Conservation (phyloP, 1,284 basidiomycete genomes). For the Ganoderma leucocontextum region DNA sequence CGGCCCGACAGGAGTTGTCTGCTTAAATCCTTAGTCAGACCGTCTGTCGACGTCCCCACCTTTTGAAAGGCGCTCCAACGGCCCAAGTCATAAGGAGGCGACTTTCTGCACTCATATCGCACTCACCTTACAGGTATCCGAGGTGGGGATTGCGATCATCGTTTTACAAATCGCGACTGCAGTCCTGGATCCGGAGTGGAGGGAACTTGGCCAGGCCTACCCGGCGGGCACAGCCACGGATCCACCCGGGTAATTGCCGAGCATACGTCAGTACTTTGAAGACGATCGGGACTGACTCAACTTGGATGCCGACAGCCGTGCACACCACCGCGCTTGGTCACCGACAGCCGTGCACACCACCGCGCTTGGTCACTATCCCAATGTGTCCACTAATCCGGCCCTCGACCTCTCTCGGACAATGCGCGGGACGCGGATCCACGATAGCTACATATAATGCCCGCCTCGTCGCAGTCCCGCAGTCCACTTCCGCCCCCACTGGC, state of each 20-base stretch:
- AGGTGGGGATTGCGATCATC: not conserved
- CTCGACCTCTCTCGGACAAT: slow-evolving; percentile 1
- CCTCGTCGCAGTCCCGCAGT: not conserved
- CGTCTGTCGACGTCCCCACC: not conserved
- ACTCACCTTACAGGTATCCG: not conserved
- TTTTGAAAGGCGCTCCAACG: not conserved
- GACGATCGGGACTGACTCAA: slow-evolving; percentile 16
- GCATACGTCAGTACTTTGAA: slow-evolving; percentile 17
- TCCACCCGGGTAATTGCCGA: not conserved
- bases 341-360: not conserved
- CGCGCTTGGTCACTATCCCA: slow-evolving; percentile 22
- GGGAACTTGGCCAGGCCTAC: not conserved
- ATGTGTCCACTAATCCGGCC: slow-evolving; percentile 12
- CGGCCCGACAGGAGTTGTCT: not conserved
- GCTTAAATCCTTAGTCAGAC: not conserved
- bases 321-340: slow-evolving; percentile 25
- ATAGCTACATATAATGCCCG: not conserved
- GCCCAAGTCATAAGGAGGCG: not conserved
- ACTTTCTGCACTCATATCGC: not conserved
- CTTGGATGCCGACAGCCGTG: slow-evolving; percentile 24
- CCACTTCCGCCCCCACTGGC: not conserved
- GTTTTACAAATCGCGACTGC: not conserved
- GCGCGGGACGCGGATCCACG: slow-evolving; percentile 17
- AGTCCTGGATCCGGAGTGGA: not conserved
- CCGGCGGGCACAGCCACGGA: slow-evolving; percentile 5